These are phyloP conservation scores for Trichoderma citrinoviride DNA, from an alignment of 2,329 filamentous ascomycete genomes.

Conservation along the genomic window DNA sequence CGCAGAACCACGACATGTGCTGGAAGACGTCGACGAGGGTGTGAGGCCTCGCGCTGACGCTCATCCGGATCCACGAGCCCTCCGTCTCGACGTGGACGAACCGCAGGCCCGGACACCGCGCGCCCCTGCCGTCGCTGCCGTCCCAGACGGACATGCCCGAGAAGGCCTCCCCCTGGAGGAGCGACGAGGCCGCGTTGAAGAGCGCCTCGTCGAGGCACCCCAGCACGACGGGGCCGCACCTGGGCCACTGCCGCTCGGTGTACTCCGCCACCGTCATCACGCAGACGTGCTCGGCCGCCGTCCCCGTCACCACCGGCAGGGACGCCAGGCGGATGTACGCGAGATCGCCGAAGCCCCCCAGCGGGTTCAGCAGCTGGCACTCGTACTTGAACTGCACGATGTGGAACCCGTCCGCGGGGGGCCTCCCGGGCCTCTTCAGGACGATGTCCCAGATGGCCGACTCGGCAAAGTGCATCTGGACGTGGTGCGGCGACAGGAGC, in stretches of 20 bases:
- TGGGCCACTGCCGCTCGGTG: constrained; percentile 34
- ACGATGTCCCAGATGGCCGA: constrained; percentile 39
- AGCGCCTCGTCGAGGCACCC: constrained; percentile 36
- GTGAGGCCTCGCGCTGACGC: constrained; percentile 36
- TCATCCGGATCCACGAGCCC: constrained; percentile 33
- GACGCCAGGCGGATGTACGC: constrained; percentile 32
- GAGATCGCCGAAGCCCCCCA: constrained; percentile 32
- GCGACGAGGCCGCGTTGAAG: constrained; percentile 29
- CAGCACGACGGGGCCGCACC: constrained; percentile 33
- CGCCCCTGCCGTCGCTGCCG: constrained; percentile 29
- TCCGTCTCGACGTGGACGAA: constrained; percentile 39
- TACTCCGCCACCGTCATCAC: constrained; percentile 38
- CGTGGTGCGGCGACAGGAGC: constrained; percentile 36
- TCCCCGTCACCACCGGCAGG: constrained; percentile 37
- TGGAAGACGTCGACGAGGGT: constrained; percentile 38
- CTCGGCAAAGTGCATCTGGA: constrained; percentile 40
- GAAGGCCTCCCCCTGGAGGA: constrained; percentile 29
- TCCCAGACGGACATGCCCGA: constrained; percentile 40
- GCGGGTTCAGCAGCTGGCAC: constrained; percentile 34
- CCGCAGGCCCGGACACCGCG: constrained; percentile 33
- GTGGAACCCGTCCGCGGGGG: constrained; percentile 37
- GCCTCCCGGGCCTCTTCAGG: constrained; percentile 32
- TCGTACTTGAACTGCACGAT: constrained; percentile 38
- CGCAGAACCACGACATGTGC: constrained; percentile 40
- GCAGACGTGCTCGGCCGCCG: constrained; percentile 33